Evolutionary conservation across 1,284 basidiomycete species (phyloP).

Genomic region (Microbotryomycetes sp.): DNA sequence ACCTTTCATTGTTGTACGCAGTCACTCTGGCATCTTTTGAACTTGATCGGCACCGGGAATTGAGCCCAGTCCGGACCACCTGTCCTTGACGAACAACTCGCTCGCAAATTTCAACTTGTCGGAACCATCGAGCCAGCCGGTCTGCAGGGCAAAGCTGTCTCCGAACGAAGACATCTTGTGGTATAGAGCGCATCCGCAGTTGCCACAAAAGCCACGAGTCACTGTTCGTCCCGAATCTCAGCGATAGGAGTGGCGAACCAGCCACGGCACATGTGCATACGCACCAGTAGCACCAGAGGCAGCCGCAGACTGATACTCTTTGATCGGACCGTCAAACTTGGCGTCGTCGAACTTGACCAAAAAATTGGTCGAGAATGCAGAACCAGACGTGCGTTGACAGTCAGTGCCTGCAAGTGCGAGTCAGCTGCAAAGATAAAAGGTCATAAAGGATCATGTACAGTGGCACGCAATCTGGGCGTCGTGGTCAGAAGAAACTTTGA

Average conservation of each 20-base stretch:
- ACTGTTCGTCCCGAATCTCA: slow-evolving; percentile 9
- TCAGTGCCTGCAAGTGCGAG: slow-evolving; percentile 25
- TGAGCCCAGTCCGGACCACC: slow-evolving; percentile 26
- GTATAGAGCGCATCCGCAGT: slow-evolving; percentile 30
- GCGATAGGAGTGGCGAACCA: neutral
- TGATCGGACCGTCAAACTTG: slow-evolving; percentile 30
- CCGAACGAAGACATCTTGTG: too few species aligned
- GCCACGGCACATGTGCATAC: neutral
- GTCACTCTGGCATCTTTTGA: slow-evolving; percentile 19
- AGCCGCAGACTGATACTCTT: slow-evolving; percentile 29
- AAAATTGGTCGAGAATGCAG: slow-evolving; percentile 31
- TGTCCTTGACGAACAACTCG: slow-evolving; percentile 34
- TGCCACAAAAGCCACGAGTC: slow-evolving; percentile 32
- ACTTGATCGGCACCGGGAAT: slow-evolving; percentile 26
- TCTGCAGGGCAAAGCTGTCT: slow-evolving; percentile 32
- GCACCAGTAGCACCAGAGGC: slow-evolving; percentile 16
- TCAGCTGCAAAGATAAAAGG: too few species aligned
- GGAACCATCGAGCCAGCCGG: slow-evolving; percentile 30
- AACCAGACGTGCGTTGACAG: slow-evolving; percentile 32
- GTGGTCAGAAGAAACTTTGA: too few species aligned
- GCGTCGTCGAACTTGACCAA: slow-evolving; percentile 24
- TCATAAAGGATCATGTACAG: too few species aligned
- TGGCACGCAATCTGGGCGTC: slow-evolving; percentile 14
- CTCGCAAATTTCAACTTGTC: slow-evolving; percentile 28
- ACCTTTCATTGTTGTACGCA: neutral